phyloP scores from a whole-genome alignment of 108 stramenopile species.

The Seminavis robusta region DNA sequence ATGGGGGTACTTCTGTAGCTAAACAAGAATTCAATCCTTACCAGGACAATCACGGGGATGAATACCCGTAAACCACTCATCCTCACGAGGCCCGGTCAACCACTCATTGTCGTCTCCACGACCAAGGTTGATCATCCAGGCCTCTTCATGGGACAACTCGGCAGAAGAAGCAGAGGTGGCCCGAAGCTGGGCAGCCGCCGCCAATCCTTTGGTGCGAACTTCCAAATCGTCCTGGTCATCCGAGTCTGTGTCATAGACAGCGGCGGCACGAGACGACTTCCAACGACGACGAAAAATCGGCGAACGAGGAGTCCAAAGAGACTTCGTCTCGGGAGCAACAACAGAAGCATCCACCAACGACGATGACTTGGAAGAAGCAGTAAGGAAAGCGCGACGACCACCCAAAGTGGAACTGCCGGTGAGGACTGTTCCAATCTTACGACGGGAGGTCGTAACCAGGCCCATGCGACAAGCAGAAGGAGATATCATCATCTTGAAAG shows the following conservation, averaged over 20 bases:
- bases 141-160: slow-evolving; percentile 42
- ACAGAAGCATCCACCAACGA: not conserved
- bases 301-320: slow-evolving; percentile 1
- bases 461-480: slow-evolving; percentile 41
- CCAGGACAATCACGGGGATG: slow-evolving; percentile 57
- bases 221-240: slow-evolving; percentile 28
- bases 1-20: not conserved
- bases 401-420: slow-evolving; percentile 3
- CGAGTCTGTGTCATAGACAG: slow-evolving; percentile 19
- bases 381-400: not conserved
- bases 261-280: slow-evolving; percentile 42
- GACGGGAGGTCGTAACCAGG: slow-evolving; percentile 20
- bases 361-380: not conserved
- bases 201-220: slow-evolving; percentile 11
- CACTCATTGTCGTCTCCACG: slow-evolving; percentile 59
- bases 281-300: slow-evolving; percentile 15
- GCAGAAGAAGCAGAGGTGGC: slow-evolving; percentile 5
- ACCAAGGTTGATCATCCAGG: slow-evolving; percentile 77
- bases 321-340: slow-evolving; percentile 5
- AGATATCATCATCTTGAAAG: slow-evolving; percentile 38
- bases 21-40: slow-evolving; percentile 16
- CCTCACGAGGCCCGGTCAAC: slow-evolving; percentile 54
- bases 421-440: slow-evolving; percentile 27
- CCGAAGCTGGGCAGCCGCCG: slow-evolving; percentile 18
- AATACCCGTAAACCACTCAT: slow-evolving; percentile 71